Base-by-base conservation (phyloP, 495 filamentous ascomycete species). In the Aspergillus sclerotiicarbonarius region DNA sequence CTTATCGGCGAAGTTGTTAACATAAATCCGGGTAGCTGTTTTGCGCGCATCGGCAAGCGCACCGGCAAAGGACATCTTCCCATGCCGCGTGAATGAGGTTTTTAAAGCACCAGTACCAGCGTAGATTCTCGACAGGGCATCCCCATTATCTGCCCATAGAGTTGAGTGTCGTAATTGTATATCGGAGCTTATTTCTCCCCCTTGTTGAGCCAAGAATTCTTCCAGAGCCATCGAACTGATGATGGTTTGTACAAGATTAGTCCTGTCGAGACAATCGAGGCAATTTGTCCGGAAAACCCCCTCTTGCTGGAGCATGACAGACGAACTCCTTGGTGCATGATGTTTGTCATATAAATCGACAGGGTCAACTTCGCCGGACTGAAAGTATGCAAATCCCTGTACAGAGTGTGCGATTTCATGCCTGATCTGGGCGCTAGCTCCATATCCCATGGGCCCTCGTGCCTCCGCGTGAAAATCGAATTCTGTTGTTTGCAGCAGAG, bases 101-200 rank as follows among this genome's bases (percentile, higher is more conserved):
- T 96, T 97, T 39, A 98, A 76, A 50, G 94, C 94, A 1, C 95
- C 94, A 8, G 94, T 98, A 33, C 94, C 94, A 8, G 94, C 95
- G 70, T 98, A 98, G 18, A 97, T 98, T 65, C 90, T 90, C 1
- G 92, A 96, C 21, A 98, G 74, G 13, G 91, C 86, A 77, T 98
- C 94, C 30, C 94, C 94, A 76, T 97, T 97, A 69, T 98, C 94
- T n/a, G 94, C 94, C 94, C 94, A 98, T 2, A 98, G 77, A 57
- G 82, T 91, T 30, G 90, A 91, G 73, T 98, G 94, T 33, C 91
- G 79, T 69, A 90, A 85, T 85, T 92, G 93, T 62, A 98, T 88
- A 65, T 98, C 94, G 1, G 87, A 80, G 32, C 78, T 78, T 2
- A 90, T 82, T 52, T 62, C 73, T 63, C 89, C 82, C 7, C 80